Evolutionary conservation across 2,329 filamentous ascomycete genomes (phyloP), one percentile per base, ranked within the genome.

Genomic region (Mycocentrospora acerina): DNA sequence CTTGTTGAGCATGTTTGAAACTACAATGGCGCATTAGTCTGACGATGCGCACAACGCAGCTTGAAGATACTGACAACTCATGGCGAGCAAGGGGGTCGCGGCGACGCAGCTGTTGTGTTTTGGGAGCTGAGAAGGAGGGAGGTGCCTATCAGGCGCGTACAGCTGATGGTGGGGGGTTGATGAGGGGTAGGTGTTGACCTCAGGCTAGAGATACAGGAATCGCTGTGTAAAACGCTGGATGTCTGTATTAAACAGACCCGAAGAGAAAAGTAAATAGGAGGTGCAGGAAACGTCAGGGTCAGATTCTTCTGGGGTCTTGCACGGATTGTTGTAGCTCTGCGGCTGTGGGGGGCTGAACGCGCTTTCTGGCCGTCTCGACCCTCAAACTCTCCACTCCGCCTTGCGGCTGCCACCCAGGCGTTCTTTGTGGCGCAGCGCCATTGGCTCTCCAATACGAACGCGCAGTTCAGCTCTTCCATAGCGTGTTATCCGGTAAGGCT

Each of bases 1-100:
- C 80, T 91, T 90, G 75, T 91, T 95, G 61, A 96, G 79, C 88
- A 96, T 95, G 65, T 80, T 86, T 57, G 85, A 76, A 74, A 95
- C 90, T 95, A 59, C 29, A 12, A 42, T 31, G 30, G 32, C 27
- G 32, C 29, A 38, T 56, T 34, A 55, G 53, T 51, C 41, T 41
- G 37, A 29, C 24, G 29, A 29, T 22, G 31, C 14, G 24, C n/a
- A 22, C 19, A 22, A 5, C 19, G 9, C 5, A 5, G 9, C 9
- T 9, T 9, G 5, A 9, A 22, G 9, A 22, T 22, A 22, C 19
- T 22, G 19, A 57, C 56, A 51, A 66, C 64, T 67, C 64, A 68
- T 68, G 48, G 32, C 64, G 54, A 43, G 46, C 49, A 45, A 53
- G 42, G 42, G 37, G 34, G 32, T 46, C 43, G 53, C 59, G 55